phyloP scores from a whole-genome alignment of 108 stramenopile species.

The Nitzschia palea region DNA sequence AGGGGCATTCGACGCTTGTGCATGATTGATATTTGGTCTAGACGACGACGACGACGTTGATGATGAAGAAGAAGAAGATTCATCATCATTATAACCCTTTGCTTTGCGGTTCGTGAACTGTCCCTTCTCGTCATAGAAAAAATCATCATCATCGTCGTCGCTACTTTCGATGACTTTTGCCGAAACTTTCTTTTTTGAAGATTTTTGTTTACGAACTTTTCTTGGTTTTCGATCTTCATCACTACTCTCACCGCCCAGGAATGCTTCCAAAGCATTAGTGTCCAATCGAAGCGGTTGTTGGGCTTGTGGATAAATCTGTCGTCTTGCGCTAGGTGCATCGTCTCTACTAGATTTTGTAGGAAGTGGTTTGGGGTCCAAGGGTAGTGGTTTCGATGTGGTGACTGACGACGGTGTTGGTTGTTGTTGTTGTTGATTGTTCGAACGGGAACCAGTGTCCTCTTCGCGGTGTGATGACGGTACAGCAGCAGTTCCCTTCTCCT shows the following conservation, averaged over 20 bases:
- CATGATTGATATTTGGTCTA: background rate
- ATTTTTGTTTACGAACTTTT: background rate
- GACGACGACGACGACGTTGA: constrained; percentile 6
- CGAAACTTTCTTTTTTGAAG: background rate
- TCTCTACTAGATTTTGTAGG: too few species aligned
- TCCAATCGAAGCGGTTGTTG: constrained; percentile 2
- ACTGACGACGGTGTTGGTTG: too few species aligned
- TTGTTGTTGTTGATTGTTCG: too few species aligned
- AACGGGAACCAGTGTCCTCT: too few species aligned
- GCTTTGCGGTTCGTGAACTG: constrained; percentile 7
- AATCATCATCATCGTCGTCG: constrained; percentile 42
- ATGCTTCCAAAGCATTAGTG: constrained; percentile 51
- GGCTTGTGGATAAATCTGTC: background rate
- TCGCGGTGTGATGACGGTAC: too few species aligned
- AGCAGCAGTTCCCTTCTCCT: too few species aligned
- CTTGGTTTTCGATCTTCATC: constrained; percentile 25
- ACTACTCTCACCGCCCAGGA: constrained; percentile 44
- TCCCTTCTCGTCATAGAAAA: constrained; percentile 42
- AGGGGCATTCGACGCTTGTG: background rate
- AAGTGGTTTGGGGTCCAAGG: too few species aligned
- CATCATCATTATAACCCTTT: constrained; percentile 16
- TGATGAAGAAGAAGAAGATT: background rate
- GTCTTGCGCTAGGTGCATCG: too few species aligned
- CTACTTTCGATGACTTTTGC: constrained; percentile 18
- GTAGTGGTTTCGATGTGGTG: too few species aligned